These are phyloP conservation scores for Camellia lanceoleosa DNA, from an alignment of 148 eudicot species.

Conservation along the genomic window DNA sequence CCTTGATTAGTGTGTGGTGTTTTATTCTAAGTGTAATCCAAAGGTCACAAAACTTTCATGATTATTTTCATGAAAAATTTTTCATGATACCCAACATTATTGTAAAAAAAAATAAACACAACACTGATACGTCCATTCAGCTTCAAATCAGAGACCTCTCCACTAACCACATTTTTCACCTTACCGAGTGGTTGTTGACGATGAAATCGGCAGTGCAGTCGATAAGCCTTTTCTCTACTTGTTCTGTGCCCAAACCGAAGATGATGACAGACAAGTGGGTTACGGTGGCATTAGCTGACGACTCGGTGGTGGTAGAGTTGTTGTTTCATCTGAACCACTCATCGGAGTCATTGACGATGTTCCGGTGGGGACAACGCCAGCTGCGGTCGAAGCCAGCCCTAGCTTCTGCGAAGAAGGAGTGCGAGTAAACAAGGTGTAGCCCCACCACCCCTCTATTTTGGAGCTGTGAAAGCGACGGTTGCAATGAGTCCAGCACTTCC, in stretches of 20 bases:
- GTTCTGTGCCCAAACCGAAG: neutral
- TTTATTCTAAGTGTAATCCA: too few species aligned
- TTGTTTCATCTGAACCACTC: conserved; percentile 24
- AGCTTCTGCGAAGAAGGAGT: neutral
- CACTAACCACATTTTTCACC: too few species aligned
- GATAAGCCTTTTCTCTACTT: neutral
- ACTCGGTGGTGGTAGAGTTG: conserved; percentile 28
- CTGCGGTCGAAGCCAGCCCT: neutral
- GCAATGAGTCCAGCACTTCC: conserved; percentile 28
- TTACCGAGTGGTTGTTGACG: too few species aligned
- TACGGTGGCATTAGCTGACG: conserved; percentile 29
- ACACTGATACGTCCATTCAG: too few species aligned
- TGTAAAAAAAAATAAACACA: too few species aligned
- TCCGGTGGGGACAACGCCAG: conserved; percentile 25
- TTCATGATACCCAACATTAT: too few species aligned
- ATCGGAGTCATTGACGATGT: neutral
- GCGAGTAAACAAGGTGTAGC: conserved; percentile 29
- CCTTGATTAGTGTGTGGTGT: too few species aligned
- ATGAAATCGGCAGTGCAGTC: too few species aligned
- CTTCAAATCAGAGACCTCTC: too few species aligned
- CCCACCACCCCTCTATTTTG: conserved; percentile 48
- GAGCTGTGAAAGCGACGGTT: conserved; percentile 34
- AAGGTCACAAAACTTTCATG: too few species aligned
- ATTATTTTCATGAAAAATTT: too few species aligned
- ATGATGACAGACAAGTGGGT: conserved; percentile 28